Base-by-base conservation (phyloP, 148 eudicot species). In the Chenopodium berlandieri region DNA sequence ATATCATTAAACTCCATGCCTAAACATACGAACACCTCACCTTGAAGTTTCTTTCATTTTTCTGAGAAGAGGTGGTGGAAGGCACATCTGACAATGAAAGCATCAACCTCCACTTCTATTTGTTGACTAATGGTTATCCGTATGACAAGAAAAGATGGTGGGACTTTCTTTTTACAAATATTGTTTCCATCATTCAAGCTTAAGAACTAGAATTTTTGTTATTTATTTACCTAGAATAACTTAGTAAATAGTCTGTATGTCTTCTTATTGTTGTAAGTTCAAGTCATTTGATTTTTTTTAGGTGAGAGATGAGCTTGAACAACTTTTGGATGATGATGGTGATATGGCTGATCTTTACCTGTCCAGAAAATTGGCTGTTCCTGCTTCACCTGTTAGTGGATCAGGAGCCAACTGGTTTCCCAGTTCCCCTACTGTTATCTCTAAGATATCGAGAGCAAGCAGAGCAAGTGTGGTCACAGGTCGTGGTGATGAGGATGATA, bases 251-350 rank as follows among this genome's bases (percentile, higher is more conserved):
- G 1, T 56, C 22, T 54, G 76, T 78, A 4, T 54, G 19, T 77
- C 14, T 52, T 52, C n/a, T 63, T 83, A 73, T 32, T 4, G 60
- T 22, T 46, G 73, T 64, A 54, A 58, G 54, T 50, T 44, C 4
- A 2, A 16, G 54, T 40, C 19, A 71, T 32, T 9, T 70, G 66
- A 19, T 63, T 60, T 50, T 2, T 80, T 84, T 79, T 86, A 92
- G 95, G 95, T 92, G 74, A 89, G 95, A 73, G 95, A 92, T 84
- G 95, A 92, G 83, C 93, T 92, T 77, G 93, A 92, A 79, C 95
- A 90, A 82, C 90, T 92, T 63, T 84, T 92, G 74, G 95, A 92
- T 76, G 95, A 92, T 78, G 93, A 92, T 54, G 95, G 88, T 75
- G 95, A 92, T 78, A 92, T 92, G 95, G 93, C 91, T 10, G 95